Percentiles rank a stretch among this genome's conserved stretches.
phyloP scores from a whole-genome alignment of 768 basidiomycete species.

The Asterophora lycoperdoides region DNA sequence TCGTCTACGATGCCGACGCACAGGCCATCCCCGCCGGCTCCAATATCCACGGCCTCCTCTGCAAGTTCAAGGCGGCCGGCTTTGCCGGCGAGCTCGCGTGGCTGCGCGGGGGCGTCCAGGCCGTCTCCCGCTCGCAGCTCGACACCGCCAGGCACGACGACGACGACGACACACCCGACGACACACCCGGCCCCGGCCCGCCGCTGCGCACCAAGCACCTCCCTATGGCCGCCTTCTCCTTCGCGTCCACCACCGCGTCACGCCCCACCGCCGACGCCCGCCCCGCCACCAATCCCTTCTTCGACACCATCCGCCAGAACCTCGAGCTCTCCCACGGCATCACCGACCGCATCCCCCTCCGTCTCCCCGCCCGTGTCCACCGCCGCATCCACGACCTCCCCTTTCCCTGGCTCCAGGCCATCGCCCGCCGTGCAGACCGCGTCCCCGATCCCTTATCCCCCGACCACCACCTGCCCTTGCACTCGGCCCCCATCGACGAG shows the following conservation, averaged over 20 bases:
- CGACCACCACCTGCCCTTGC: slow-evolving; percentile 20
- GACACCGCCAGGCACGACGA: too few relatives aligned
- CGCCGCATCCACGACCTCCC: slow-evolving; percentile 71
- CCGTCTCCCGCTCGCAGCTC: too few relatives aligned
- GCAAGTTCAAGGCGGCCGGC: slow-evolving; percentile 61
- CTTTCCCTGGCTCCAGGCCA: slow-evolving; percentile 71
- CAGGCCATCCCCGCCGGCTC: slow-evolving; percentile 51
- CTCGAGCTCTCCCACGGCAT: slow-evolving; percentile 71
- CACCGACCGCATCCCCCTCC: slow-evolving; percentile 80
- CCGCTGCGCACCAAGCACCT: slow-evolving; percentile 59
- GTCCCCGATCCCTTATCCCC: slow-evolving; percentile 34
- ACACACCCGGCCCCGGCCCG: slow-evolving; percentile 45
- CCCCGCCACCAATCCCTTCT: slow-evolving; percentile 81
- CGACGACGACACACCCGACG: slow-evolving; percentile 48
- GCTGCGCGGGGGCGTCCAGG: slow-evolving; percentile 80
- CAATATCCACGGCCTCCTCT: slow-evolving; percentile 68
- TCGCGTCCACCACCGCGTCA: slow-evolving; percentile 41
- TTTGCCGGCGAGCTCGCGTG: slow-evolving; percentile 64
- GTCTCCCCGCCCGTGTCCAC: slow-evolving; percentile 44
- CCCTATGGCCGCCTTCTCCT: slow-evolving; percentile 60
- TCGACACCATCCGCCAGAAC: slow-evolving; percentile 89
- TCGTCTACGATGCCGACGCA: slow-evolving; percentile 87
- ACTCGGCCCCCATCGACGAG: slow-evolving; percentile 49
- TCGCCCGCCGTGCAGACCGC: slow-evolving; percentile 38
- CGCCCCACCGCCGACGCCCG: slow-evolving; percentile 24